Evolutionary conservation across 2,329 filamentous ascomycete genomes (phyloP).

Genomic region (Venturia pyrina): DNA sequence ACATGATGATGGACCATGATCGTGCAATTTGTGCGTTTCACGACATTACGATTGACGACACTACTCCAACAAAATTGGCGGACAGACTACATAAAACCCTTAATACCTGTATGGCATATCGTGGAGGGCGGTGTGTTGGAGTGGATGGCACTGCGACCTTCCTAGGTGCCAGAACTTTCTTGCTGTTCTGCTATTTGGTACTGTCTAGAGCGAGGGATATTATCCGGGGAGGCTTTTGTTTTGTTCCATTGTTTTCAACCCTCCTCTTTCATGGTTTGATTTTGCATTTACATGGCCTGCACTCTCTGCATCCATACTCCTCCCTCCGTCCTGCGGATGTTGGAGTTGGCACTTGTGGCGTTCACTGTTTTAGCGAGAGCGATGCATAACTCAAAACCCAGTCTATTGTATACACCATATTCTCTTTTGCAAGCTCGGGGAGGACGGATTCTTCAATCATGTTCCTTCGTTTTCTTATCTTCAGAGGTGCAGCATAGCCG

Average conservation of each 20-base stretch:
- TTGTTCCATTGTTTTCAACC: not conserved
- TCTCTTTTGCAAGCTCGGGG: not conserved
- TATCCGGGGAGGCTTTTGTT: not conserved
- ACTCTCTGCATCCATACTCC: not conserved
- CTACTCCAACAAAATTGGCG: not conserved
- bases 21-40: not conserved
- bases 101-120: not conserved
- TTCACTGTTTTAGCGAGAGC: not conserved
- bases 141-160: not conserved
- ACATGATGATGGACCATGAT: not conserved
- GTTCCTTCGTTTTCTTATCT: not conserved
- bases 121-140: not conserved
- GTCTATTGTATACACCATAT: not conserved
- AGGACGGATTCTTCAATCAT: not conserved
- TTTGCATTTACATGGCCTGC: not conserved
- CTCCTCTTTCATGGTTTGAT: not conserved
- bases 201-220: not conserved
- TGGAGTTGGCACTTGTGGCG: not conserved
- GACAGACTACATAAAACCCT: not conserved
- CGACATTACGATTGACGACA: not conserved
- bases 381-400: not conserved
- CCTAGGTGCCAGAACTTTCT: not conserved
- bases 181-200: not conserved
- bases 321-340: not conserved
- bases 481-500: not conserved